A percentile compares a stretch with the other conserved stretches of the same genome.
phyloP scores from a whole-genome alignment of 2,329 filamentous ascomycete species.

The Alternaria alternata region DNA sequence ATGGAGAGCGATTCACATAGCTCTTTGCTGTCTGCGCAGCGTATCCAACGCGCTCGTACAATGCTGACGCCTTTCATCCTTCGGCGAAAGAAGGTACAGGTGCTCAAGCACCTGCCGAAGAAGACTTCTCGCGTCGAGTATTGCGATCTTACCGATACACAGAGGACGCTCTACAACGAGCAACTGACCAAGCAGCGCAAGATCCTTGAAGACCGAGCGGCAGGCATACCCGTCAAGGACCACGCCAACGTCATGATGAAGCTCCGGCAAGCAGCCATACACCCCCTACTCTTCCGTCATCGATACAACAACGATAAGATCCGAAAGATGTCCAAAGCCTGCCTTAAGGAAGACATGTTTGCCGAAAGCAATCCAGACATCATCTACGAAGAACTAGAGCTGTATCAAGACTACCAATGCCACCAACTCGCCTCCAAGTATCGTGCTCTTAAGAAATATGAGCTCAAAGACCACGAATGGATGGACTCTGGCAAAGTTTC shows the following conservation, averaged over 20 bases:
- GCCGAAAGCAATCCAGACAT: slow-evolving; percentile 58
- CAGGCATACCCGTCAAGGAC: slow-evolving; percentile 63
- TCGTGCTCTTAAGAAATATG: slow-evolving; percentile 62
- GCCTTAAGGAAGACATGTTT: slow-evolving; percentile 73
- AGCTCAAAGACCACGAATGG: slow-evolving; percentile 69
- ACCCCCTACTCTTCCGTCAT: slow-evolving; percentile 85
- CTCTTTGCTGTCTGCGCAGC: slow-evolving; percentile 83
- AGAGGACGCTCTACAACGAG: slow-evolving; percentile 76
- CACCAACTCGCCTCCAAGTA: slow-evolving; percentile 65
- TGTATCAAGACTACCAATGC: slow-evolving; percentile 69
- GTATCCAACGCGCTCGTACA: slow-evolving; percentile 83
- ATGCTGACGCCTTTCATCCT: slow-evolving; percentile 97
- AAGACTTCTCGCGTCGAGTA: slow-evolving; percentile 82
- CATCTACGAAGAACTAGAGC: slow-evolving; percentile 63
- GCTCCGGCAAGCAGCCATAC: slow-evolving; percentile 89
- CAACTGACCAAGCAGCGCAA: slow-evolving; percentile 70
- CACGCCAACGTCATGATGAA: slow-evolving; percentile 76
- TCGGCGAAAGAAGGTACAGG: slow-evolving; percentile 91
- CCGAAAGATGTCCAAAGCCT: slow-evolving; percentile 77
- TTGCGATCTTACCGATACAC: slow-evolving; percentile 78
- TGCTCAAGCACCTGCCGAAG: slow-evolving; percentile 79
- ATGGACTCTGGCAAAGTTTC: slow-evolving; percentile 85
- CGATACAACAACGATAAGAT: slow-evolving; percentile 80
- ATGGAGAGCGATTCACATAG: slow-evolving; percentile 75
- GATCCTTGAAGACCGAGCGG: slow-evolving; percentile 66